Conservation (phyloP, 805 yeast genomes). For the Schwanniomyces polymorphus region DNA sequence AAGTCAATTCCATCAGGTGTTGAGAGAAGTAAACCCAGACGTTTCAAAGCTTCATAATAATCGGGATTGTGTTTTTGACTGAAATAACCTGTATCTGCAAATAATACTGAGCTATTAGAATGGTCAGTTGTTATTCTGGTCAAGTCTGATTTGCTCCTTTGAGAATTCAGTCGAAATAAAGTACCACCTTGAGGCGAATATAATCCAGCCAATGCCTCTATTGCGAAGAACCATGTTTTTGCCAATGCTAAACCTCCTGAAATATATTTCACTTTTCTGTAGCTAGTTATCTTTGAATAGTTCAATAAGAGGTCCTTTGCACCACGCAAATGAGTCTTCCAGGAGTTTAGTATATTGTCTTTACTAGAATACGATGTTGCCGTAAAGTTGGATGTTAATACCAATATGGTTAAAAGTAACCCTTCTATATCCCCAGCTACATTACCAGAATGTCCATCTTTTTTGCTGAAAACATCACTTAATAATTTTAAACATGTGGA, state of each 20-base stretch:
- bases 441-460: slow-evolving; percentile 12
- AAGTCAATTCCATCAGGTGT: slow-evolving; percentile 14
- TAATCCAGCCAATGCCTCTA: slow-evolving; percentile 56
- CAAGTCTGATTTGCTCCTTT: background rate
- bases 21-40: slow-evolving; percentile 23
- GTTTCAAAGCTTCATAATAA: slow-evolving; percentile 30
- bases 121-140: slow-evolving; percentile 4
- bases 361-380: slow-evolving; percentile 32
- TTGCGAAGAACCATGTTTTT: slow-evolving; percentile 54
- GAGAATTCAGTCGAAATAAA: slow-evolving; percentile 26
- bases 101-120: slow-evolving; percentile 14
- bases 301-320: slow-evolving; percentile 59
- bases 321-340: slow-evolving; percentile 64
- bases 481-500: slow-evolving; percentile 57
- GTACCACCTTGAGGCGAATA: slow-evolving; percentile 57
- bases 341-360: slow-evolving; percentile 32
- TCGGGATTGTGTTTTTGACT: slow-evolving; percentile 21
- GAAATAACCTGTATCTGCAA: slow-evolving; percentile 33
- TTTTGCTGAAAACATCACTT: slow-evolving; percentile 45
- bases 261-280: slow-evolving; percentile 17
- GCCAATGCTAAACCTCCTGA: slow-evolving; percentile 52
- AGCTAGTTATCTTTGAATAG: slow-evolving; percentile 28
- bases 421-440: slow-evolving; percentile 57
- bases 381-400: slow-evolving; percentile 60
- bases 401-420: slow-evolving; percentile 58